Evolutionary conservation across 192 early-diverging fungal species (phyloP).

Genomic region (Cetraspora pellucida): DNA sequence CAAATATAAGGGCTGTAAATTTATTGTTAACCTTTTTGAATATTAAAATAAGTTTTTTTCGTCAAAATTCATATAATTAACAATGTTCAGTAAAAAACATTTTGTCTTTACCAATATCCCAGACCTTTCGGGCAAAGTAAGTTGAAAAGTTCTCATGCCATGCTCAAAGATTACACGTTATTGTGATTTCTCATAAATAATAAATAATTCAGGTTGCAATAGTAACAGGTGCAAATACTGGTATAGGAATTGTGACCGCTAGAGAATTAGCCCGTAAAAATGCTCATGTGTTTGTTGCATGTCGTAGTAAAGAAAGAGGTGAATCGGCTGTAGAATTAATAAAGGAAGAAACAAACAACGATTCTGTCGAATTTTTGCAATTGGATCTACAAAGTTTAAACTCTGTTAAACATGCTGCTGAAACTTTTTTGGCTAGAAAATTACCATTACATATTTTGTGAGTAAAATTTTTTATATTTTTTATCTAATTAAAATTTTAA

Average conservation of each 20-base stretch:
- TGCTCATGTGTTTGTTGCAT: constrained; percentile 43
- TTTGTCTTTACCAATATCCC: too few relatives aligned
- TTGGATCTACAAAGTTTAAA: constrained; percentile 39
- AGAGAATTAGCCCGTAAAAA: constrained; percentile 38
- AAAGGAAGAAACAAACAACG: constrained; percentile 37
- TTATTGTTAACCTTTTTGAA: too few relatives aligned
- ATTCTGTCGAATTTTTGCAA: constrained; percentile 41
- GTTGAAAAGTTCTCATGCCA: too few relatives aligned
- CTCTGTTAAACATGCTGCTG: constrained; percentile 32
- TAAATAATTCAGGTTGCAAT: constrained; percentile 43
- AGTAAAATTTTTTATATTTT: constrained; percentile 6
- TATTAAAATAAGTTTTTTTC: too few relatives aligned
- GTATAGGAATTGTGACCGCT: constrained; percentile 41
- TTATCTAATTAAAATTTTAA: neutral
- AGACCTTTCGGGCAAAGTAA: too few relatives aligned
- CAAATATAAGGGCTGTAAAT: too few relatives aligned
- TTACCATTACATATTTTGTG: constrained; percentile 51
- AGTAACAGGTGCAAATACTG: constrained; percentile 53
- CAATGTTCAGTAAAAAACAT: too few relatives aligned
- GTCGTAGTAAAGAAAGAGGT: constrained; percentile 31
- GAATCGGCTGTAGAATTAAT: constrained; percentile 35
- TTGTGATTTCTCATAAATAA: too few relatives aligned
- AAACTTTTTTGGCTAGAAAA: constrained; percentile 35
- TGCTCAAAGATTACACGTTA: too few relatives aligned
- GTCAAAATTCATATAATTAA: too few relatives aligned